Evolutionary conservation across 169 alveolate genomes (phyloP), one percentile per base, ranked within the genome.

Genomic region (Plasmodium gaboni): DNA sequence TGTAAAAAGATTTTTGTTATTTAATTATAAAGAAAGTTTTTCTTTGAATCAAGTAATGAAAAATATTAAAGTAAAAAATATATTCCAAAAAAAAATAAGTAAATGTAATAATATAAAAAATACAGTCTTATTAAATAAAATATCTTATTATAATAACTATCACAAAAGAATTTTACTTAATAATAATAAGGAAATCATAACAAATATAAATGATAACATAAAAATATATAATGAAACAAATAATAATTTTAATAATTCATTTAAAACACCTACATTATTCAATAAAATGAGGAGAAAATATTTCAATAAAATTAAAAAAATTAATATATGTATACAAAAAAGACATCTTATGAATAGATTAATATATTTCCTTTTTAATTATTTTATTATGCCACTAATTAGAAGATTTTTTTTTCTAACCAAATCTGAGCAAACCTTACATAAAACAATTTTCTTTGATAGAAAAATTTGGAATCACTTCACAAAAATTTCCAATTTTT

Each of bases 21-120:
- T 86, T 46, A 70, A 86, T 86, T 86, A 70, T 55, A 69, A 72
- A 10, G 92, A 86, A n/a, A 69, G 73, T 64, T 71, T 86, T 59
- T 60, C 92, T 12, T 70, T 86, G 74, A 74, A 86, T 51, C 92
- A 86, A 28, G 44, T 86, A 42, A 86, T 86, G 92, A 72, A 71
- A 32, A 80, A 72, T 46, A 53, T 86, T 12, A 69, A 60, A 46
- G 92, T 86, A 51, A 86, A 38, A 48, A 70, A 59, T 24, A 51
- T 86, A 53, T 86, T 86, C 44, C 70, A 70, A n/a, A 86, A 59
- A 42, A 12, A 50, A 51, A 64, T 19, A 12, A 19, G 24, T 51
- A 38, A 80, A 12, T 17, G 24, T 22, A 15, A 38, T 6, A 6
- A 26, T 9, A 74, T 38, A 38, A 38, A 38, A 38, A 38, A 38